Conservation (phyloP, 2,329 filamentous ascomycete species). For the Exophiala oligosperma region DNA sequence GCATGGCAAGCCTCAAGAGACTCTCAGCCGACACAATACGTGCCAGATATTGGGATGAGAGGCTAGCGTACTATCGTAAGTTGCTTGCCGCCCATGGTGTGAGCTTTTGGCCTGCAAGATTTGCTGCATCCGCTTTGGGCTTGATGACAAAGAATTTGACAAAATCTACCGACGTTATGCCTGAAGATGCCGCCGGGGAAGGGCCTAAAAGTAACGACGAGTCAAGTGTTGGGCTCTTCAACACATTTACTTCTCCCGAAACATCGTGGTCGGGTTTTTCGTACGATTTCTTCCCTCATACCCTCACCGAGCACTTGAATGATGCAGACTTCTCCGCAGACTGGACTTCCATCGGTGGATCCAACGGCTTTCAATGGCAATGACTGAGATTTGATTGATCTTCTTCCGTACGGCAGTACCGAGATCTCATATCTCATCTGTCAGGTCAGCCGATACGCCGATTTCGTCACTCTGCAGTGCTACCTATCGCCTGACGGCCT, state of each 20-base stretch:
- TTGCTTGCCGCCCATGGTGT: slow-evolving; percentile 12
- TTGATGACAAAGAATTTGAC: slow-evolving; percentile 18
- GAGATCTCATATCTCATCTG: too few species aligned
- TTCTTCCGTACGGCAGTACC: too few species aligned
- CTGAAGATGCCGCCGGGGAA: background rate
- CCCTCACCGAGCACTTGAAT: slow-evolving; percentile 9
- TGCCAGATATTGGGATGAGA: slow-evolving; percentile 13
- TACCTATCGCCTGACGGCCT: slow-evolving; percentile 8
- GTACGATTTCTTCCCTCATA: slow-evolving; percentile 20
- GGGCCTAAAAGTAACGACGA: too few species aligned
- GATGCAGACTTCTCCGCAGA: slow-evolving; percentile 11
- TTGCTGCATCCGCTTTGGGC: slow-evolving; percentile 14
- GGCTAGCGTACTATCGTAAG: slow-evolving; percentile 12
- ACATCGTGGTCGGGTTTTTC: slow-evolving; percentile 15
- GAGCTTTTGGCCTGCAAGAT: slow-evolving; percentile 18
- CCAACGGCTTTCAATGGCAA: slow-evolving; percentile 11
- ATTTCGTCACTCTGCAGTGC: slow-evolving; percentile 6
- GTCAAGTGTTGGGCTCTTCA: background rate
- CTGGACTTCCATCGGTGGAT: slow-evolving; percentile 1
- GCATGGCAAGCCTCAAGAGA: slow-evolving; percentile 18
- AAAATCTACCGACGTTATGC: slow-evolving; percentile 7
- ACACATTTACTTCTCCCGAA: slow-evolving; percentile 11
- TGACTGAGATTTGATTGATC: background rate
- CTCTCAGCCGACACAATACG: slow-evolving; percentile 11
- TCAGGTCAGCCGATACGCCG: too few species aligned